Evolutionary conservation across 1,139 yeast species (phyloP), one percentile per base, ranked within the genome.

Genomic region (Geotrichum histeridarum): DNA sequence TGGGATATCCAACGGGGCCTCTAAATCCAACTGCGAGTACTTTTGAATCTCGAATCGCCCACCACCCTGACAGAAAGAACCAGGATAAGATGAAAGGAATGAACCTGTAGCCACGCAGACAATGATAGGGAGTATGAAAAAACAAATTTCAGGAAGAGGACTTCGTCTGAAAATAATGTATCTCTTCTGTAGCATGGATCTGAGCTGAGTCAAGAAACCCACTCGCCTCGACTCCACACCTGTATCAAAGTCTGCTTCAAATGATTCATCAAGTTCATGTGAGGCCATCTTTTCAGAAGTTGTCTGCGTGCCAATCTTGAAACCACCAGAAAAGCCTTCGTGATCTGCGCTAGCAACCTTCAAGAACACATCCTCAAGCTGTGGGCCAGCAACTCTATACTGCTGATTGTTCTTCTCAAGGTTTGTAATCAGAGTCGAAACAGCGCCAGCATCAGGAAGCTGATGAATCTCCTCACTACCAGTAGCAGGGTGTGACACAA

Each of bases 351-450:
- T 66, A 7, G 71, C 72, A 27, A 70, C 61, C 27, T 61, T 60
- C 48, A 70, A 55, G 57, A 70, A 71, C 15, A 69, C 73, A 48
- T 66, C 70, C 54, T 70, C 74, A 41, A 70, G 61, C 45, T 66
- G 66, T 8, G 74, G 73, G 4, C 71, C 71, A 2, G 67, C 61
- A 9, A 69, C 63, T 22, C 66, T 56, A 53, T 65, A 69, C 12
- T 59, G 50, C 12, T 50, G 48, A 6, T 63, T 64, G 4, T 54
- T 53, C 2, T 47, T 37, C 37, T 67, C 70, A 9, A 67, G 57
- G 8, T 50, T 45, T 1, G 58, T 42, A 33, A 66, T 60, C 6
- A 59, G 53, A 5, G 54, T 53, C 14, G 64, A 53, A 6, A 66
- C 68, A n/a, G 62, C 63, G 5, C 48, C n/a, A 1, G 66, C 60